phyloP scores from a whole-genome alignment of 2,329 filamentous ascomycete species.

The Pseudopyricularia cyperi region DNA sequence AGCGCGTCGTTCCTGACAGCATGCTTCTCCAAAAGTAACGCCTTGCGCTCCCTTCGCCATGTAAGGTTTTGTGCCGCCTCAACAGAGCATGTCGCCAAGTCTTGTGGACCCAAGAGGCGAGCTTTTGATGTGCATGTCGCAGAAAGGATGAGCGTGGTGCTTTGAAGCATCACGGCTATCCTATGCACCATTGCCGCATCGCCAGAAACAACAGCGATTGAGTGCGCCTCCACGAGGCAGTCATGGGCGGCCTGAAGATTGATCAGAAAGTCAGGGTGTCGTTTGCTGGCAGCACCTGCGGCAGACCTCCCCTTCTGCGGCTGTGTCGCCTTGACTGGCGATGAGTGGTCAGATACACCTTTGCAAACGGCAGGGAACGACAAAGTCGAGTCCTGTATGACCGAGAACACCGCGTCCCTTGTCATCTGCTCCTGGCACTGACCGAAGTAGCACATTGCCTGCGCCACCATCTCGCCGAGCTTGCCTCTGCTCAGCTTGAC shows the following conservation, averaged over 20 bases:
- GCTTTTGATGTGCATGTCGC: slow-evolving; percentile 39
- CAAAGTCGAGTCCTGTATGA: slow-evolving; percentile 84
- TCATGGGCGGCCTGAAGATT: slow-evolving; percentile 54
- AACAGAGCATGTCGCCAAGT: slow-evolving; percentile 48
- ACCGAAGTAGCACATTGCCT: slow-evolving; percentile 54
- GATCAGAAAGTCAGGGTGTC: slow-evolving; percentile 37
- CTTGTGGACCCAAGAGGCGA: slow-evolving; percentile 33
- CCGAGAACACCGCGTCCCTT: slow-evolving; percentile 72
- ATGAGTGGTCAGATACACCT: slow-evolving; percentile 21
- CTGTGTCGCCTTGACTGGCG: slow-evolving; percentile 21
- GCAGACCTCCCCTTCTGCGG: slow-evolving; percentile 14
- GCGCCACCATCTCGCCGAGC: slow-evolving; percentile 43
- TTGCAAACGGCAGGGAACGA: slow-evolving; percentile 62
- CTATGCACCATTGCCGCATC: slow-evolving; percentile 49
- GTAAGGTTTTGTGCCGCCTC: slow-evolving; percentile 60
- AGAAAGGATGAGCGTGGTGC: slow-evolving; percentile 51
- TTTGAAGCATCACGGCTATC: slow-evolving; percentile 51
- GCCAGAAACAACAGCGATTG: slow-evolving; percentile 36
- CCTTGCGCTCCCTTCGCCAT: slow-evolving; percentile 51
- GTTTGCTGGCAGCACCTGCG: slow-evolving; percentile 6
- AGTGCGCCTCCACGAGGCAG: slow-evolving; percentile 50
- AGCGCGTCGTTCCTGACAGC: slow-evolving; percentile 18
- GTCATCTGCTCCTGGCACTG: slow-evolving; percentile 62
- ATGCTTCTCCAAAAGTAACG: slow-evolving; percentile 33
- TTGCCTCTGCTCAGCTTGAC: slow-evolving; percentile 17